These are phyloP conservation scores for Phaeosphaeriaceae sp. DNA, from an alignment of 2,329 filamentous ascomycete species.

Conservation along the genomic window DNA sequence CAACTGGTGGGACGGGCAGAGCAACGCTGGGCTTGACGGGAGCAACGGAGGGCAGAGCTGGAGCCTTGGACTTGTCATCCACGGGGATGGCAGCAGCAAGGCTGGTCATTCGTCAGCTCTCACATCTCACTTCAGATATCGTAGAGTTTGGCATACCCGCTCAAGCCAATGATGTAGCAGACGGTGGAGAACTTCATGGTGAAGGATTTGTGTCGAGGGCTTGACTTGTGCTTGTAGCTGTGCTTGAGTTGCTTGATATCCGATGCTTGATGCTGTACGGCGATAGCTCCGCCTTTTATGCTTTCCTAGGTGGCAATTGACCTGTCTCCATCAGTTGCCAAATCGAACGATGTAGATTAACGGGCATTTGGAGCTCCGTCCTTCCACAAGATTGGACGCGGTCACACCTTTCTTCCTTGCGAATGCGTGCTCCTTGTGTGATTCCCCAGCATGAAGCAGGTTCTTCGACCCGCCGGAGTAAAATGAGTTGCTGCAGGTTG, in stretches of 20 bases:
- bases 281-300: slow-evolving; percentile 18
- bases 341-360: slow-evolving; percentile 6
- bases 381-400: background rate
- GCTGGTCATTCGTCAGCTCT: slow-evolving; percentile 18
- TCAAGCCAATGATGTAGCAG: slow-evolving; percentile 19
- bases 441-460: background rate
- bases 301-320: background rate
- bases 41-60: slow-evolving; percentile 15
- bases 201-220: slow-evolving; percentile 5
- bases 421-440: slow-evolving; percentile 4
- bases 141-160: slow-evolving; percentile 17
- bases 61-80: slow-evolving; percentile 18
- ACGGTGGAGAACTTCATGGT: slow-evolving; percentile 37
- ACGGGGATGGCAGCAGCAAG: slow-evolving; percentile 21
- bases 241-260: slow-evolving; percentile 9
- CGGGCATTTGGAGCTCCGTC: slow-evolving; percentile 1
- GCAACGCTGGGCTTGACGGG: slow-evolving; percentile 11
- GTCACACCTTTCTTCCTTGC: slow-evolving; percentile 4
- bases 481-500: slow-evolving; percentile 11
- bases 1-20: background rate
- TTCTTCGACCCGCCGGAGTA: slow-evolving; percentile 12
- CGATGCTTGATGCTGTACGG: background rate
- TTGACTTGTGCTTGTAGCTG: slow-evolving; percentile 8
- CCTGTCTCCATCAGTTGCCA: background rate
- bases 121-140: background rate